Evolutionary conservation across 2,329 filamentous ascomycete species (phyloP).

Genomic region (Triangularia setosa): DNA sequence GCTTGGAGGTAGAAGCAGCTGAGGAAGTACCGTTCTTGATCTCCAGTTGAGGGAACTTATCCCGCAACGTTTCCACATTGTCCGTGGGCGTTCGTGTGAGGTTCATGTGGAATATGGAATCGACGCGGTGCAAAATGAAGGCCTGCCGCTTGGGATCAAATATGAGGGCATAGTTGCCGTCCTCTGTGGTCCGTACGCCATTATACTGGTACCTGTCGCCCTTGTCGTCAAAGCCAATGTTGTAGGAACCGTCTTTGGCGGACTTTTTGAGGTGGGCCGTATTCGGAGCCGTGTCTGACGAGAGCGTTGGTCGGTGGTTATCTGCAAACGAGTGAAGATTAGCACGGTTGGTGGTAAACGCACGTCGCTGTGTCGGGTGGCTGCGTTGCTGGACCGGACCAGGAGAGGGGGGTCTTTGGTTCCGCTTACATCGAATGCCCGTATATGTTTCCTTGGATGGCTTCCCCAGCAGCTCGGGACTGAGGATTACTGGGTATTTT

Average conservation of each 20-base stretch:
- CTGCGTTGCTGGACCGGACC: not conserved
- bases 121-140: slow-evolving; percentile 77
- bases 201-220: slow-evolving; percentile 57
- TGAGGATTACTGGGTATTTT: slow-evolving; percentile 61
- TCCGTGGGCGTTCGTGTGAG: slow-evolving; percentile 66
- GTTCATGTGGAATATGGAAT: slow-evolving; percentile 86
- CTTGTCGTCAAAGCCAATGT: slow-evolving; percentile 52
- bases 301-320: slow-evolving; percentile 57
- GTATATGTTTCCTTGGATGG: slow-evolving; percentile 56
- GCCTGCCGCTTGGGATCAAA: slow-evolving; percentile 71
- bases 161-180: slow-evolving; percentile 62
- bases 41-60: slow-evolving; percentile 64
- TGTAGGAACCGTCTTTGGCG: slow-evolving; percentile 50
- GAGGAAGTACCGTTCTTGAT: slow-evolving; percentile 19
- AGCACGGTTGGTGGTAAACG: not conserved
- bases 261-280: slow-evolving; percentile 51
- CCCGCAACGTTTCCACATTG: slow-evolving; percentile 59
- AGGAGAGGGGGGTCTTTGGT: not conserved
- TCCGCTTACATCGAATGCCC: slow-evolving; percentile 53
- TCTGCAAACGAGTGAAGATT: slow-evolving; percentile 39
- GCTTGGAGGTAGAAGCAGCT: not conserved
- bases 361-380: not conserved
- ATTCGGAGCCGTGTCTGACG: slow-evolving; percentile 45
- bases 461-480: slow-evolving; percentile 57
- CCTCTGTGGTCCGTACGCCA: slow-evolving; percentile 54